Base-by-base conservation (phyloP, 1,284 basidiomycete genomes). In the Anthracocystis panici-leucophaei region DNA sequence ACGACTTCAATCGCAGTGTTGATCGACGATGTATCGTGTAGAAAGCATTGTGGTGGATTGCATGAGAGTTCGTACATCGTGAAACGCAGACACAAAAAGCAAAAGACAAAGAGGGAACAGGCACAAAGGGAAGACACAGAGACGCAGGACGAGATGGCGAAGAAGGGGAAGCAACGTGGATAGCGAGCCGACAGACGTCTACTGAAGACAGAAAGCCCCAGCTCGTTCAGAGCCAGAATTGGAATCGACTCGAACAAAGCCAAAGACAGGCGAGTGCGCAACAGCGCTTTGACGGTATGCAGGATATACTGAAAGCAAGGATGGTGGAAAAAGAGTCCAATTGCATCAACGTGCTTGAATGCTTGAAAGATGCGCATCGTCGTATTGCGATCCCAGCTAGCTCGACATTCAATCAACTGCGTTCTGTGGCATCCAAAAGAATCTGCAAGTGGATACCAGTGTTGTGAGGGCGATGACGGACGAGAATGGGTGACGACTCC, bases 61-160 rank as follows among this genome's bases (percentile, higher is more conserved):
- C 64, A 63, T 66, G 64, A 64, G 44, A 60, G 18, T 57, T 72
- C 57, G 64, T 72, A 66, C 63, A 71, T 65, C 67, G 62, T 61
- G 54, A 70, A 60, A 53, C 61, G 57, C 48, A 41, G 45, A 55
- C 25, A 65, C 53, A 35, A 46, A 44, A 46, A 45, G 14, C 4
- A 44, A 51, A 45, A 38, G 35, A 46, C 56, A 16, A 42, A 60
- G 49, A 21, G 27, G 52, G 21, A 60, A 46, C 21, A 61, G 53
- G 23, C 44, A 20, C 46, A 31, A 40, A 20, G 18, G 56, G 23
- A 20, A 27, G 35, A 48, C 35, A 51, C 40, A 48, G 29, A 27
- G 48, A 52, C 46, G 53, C 42, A 42, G 51, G 40, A 25, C 11
- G 21, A 40, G 16, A 44, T 5, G 45, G 46, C 21, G 33, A 18